A percentile compares a stretch with the other conserved stretches of the same genome.
These are phyloP conservation scores for Suillus subluteus DNA, from an alignment of 768 basidiomycete species.

Conservation along the genomic window DNA sequence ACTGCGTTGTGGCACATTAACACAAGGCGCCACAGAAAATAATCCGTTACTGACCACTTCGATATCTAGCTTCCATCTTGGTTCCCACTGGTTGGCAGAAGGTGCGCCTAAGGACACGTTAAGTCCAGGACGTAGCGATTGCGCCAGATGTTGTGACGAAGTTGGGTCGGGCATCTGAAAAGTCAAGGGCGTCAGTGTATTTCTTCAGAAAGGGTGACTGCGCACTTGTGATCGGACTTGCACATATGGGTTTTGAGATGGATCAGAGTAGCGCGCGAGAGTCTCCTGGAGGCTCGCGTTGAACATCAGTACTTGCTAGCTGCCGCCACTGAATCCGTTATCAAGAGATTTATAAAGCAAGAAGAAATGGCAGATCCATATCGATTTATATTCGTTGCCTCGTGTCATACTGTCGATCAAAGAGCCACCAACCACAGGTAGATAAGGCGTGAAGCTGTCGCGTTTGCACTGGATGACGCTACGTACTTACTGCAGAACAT, in stretches of 20 bases:
- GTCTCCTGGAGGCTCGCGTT: background rate
- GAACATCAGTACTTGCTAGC: background rate
- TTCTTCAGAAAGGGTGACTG: background rate
- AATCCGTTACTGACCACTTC: background rate
- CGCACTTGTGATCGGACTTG: background rate
- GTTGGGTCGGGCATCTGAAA: background rate
- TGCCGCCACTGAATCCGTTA: background rate
- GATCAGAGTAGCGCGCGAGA: conserved; percentile 3
- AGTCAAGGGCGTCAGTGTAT: background rate
- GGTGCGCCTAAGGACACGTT: background rate
- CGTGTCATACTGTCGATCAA: background rate
- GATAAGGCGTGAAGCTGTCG: background rate
- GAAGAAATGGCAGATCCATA: background rate
- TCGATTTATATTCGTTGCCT: background rate
- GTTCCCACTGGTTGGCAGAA: background rate
- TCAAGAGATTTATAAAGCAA: background rate
- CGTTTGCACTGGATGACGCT: background rate
- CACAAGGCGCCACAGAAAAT: background rate
- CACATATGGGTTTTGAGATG: conserved; percentile 4
- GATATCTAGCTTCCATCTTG: background rate
- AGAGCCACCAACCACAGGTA: background rate
- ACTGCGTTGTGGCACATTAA: background rate
- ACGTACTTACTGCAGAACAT: background rate
- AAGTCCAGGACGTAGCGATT: background rate
- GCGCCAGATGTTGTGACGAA: background rate